phyloP scores from a whole-genome alignment of 2,329 filamentous ascomycete genomes.

The Didymella keratinophila region DNA sequence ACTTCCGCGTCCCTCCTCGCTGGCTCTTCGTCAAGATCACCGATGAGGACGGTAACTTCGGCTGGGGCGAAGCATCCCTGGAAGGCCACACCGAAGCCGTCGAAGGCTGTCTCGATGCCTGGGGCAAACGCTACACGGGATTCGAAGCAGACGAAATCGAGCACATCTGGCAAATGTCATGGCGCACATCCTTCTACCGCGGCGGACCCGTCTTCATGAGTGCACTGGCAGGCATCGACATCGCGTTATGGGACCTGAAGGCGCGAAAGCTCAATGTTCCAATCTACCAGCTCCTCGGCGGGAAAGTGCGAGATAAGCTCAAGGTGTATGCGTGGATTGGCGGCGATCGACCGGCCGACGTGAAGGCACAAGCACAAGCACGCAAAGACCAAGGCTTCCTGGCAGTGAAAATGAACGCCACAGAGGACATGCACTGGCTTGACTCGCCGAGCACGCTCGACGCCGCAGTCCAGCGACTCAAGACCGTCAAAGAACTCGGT shows the following conservation, averaged over 20 bases:
- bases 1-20: constrained; percentile 76
- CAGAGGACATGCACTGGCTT: constrained; percentile 77
- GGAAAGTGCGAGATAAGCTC: constrained; percentile 73
- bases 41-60: constrained; percentile 68
- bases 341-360: constrained; percentile 73
- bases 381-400: constrained; percentile 69
- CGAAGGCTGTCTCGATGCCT: constrained; percentile 75
- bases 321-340: constrained; percentile 83
- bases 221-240: constrained; percentile 78
- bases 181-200: constrained; percentile 75
- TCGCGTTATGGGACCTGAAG: constrained; percentile 82
- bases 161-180: constrained; percentile 79
- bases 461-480: constrained; percentile 70
- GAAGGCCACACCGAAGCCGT: constrained; percentile 78
- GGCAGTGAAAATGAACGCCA: constrained; percentile 81
- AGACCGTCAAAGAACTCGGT: constrained; percentile 72
- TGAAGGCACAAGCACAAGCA: constrained; percentile 67
- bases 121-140: constrained; percentile 68
- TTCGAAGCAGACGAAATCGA: constrained; percentile 80
- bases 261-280: constrained; percentile 70
- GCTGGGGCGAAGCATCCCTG: constrained; percentile 78
- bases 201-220: constrained; percentile 84
- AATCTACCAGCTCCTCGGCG: constrained; percentile 76
- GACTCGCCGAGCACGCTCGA: constrained; percentile 73
- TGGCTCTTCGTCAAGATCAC: constrained; percentile 82